phyloP scores from a whole-genome alignment of 1,284 basidiomycete species.

The Ustanciosporium gigantosporum region DNA sequence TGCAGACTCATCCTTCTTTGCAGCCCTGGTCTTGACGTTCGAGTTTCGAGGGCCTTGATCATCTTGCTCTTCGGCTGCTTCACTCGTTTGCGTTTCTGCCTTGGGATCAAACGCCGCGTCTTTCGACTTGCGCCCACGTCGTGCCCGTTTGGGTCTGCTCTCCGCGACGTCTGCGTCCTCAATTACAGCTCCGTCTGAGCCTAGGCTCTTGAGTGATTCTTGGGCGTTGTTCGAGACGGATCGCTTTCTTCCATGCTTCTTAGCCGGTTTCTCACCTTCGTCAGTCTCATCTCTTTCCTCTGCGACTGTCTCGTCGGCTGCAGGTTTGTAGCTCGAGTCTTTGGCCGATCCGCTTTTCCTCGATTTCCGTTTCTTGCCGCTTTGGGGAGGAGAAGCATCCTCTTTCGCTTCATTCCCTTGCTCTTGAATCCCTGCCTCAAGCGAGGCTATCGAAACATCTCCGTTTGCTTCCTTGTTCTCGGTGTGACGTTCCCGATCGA shows the following conservation, averaged over 20 bases:
- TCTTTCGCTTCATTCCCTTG: not conserved
- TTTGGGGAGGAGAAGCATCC: not conserved
- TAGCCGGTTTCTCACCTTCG: not conserved
- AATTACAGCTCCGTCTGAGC: too few relatives aligned
- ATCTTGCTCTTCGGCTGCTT: not conserved
- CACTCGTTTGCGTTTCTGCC: not conserved
- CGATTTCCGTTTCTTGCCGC: not conserved
- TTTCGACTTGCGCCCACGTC: constrained; percentile 11
- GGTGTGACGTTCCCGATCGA: constrained; percentile 14
- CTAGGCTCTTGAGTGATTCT: too few relatives aligned
- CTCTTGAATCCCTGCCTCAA: constrained; percentile 1
- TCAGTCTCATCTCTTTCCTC: not conserved
- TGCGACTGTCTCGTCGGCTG: not conserved
- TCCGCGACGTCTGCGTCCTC: not conserved
- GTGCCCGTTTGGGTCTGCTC: constrained; percentile 4
- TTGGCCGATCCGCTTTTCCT: not conserved
- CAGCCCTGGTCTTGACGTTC: not conserved
- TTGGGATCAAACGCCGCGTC: not conserved
- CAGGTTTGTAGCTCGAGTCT: not conserved
- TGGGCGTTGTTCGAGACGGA: too few relatives aligned
- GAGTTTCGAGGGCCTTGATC: not conserved
- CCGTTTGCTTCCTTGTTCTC: constrained; percentile 1
- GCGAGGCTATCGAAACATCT: constrained; percentile 21
- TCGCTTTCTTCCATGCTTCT: constrained; percentile 12
- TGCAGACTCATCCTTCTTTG: not conserved